Base-by-base conservation (phyloP, 2,329 filamentous ascomycete genomes). In the Ophiostoma sp. region DNA sequence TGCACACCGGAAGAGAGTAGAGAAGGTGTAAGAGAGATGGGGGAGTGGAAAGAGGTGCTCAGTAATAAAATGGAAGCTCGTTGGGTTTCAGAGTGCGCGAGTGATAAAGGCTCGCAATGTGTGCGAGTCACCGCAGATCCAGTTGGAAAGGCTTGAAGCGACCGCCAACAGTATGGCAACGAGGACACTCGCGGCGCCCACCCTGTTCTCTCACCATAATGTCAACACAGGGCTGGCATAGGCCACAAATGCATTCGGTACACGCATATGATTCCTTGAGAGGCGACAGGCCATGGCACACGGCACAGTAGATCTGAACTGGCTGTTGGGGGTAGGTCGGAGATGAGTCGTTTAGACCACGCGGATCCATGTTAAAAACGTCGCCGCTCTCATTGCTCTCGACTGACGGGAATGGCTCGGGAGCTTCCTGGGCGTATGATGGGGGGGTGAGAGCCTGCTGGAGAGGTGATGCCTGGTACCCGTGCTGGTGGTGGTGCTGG, bases 241-340 rank as follows among this genome's bases (percentile, higher is more conserved):
- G 85, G 16, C 93, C 94, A 76, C 92, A 96, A 72, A 98, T 96
- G 77, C 95, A 98, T 78, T 97, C 93, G 0, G 93, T 97, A 77
- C 94, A 98, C 36, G 94, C 94, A 75, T 93, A 97, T 45, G 92
- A 95, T 74, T 94, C 90, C 74, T 88, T 89, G 40, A 98, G 81
- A 11, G 89, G 81, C 66, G 89, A 93, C 18, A 93, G 82, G 49
- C 89, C 87, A 72, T 91, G 88, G 76, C 94, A 98, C 64, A 90
- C 91, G 27, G 93, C 91, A 77, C 94, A 98, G 76, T 96, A 97
- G 58, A 98, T 96, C 76, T 96, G 91, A 3, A 94, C 89, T 71
- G 84, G 84, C 67, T 92, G 90, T 7, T 89, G 88, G 18, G 86
- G 86, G 79, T 90, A 90, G 74, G 84, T 89, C 36, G 87, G 86